A percentile compares a stretch with the other conserved stretches of the same genome.
Evolutionary conservation across 2,329 filamentous ascomycete genomes (phyloP).

Genomic region (Emergomyces orientalis): DNA sequence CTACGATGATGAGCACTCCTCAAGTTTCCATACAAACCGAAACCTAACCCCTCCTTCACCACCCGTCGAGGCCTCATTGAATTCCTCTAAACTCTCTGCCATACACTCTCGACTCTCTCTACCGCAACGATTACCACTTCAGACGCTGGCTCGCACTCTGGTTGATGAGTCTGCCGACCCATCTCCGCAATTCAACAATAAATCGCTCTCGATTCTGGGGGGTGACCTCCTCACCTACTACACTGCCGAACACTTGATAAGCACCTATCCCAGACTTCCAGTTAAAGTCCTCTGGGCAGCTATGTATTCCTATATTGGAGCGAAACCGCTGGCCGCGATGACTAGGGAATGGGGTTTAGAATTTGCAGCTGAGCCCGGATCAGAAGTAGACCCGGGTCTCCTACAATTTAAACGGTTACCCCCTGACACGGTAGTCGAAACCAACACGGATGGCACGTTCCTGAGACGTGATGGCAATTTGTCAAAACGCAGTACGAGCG

Average conservation of each 20-base stretch:
- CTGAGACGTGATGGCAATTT: conserved; percentile 39
- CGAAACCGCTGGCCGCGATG: conserved; percentile 62
- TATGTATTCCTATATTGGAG: conserved; percentile 73
- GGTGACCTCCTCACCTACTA: conserved; percentile 79
- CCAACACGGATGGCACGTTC: conserved; percentile 34
- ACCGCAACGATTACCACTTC: conserved; percentile 68
- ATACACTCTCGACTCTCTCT: conserved; percentile 83
- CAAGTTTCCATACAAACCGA: conserved; percentile 22
- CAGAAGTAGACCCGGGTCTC: conserved; percentile 83
- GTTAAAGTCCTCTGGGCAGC: conserved; percentile 79
- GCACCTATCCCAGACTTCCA: conserved; percentile 82
- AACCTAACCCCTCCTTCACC: conserved; percentile 56
- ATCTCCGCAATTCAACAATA: conserved; percentile 78
- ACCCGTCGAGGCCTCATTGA: conserved; percentile 53
- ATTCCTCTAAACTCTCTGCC: conserved; percentile 82
- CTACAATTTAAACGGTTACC: conserved; percentile 61
- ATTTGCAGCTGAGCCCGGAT: conserved; percentile 71
- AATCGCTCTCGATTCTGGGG: conserved; percentile 70
- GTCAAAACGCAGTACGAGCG: conserved; percentile 62
- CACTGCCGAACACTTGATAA: conserved; percentile 76
- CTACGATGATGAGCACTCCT: conserved; percentile 21
- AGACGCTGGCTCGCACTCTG: conserved; percentile 77
- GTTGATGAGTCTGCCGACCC: conserved; percentile 77
- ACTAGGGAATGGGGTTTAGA: conserved; percentile 88
- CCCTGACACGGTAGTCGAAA: conserved; percentile 34